Base-by-base conservation (phyloP, 2,329 filamentous ascomycete species). In the Dactylonectria macrodidyma region DNA sequence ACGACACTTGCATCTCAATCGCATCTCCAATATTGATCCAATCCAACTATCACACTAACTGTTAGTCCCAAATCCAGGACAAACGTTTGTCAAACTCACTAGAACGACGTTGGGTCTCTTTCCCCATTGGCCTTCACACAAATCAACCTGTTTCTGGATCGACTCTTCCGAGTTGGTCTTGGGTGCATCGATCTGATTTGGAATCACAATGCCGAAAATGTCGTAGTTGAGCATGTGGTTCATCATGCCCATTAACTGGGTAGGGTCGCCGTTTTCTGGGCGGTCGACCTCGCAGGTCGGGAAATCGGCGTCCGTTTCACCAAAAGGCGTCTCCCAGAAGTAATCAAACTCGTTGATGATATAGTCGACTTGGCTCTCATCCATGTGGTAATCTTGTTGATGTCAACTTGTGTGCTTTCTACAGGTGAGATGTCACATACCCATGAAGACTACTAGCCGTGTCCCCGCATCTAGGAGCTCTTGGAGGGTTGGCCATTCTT, bases 311-410 rank as follows among this genome's bases (percentile, higher is more conserved):
- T 87, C 82, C 1, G 86, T 88, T 68, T 90, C 89, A 70, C 92
- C 89, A 80, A 87, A 95, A 0, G 88, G 85, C 51, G 92, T 95
- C 78, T 95, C 93, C 83, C 92, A 95, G 71, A 92, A 87, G 79
- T 89, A 90, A 26, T 82, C 80, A 76, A 90, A 93, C 76, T 92
- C 86, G 76, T 88, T 84, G 62, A 92, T 83, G 61, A 93, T 88
- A 76, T 91, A 93, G 30, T 88, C 83, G n/a, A 89, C 86, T 57
- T 82, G 78, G 36, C 75, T 79, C 1, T 81, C 82, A 68, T 89
- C 83, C 65, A 84, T 78, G 58, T 86, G 76, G 72, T 88, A 93
- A 78, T 95, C 92, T 90, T 14, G 8, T 5, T 38, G 0, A 6
- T 57, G 51, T 79, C 59, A 79, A 73, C 11, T 48, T 5, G 10